Percentiles rank a stretch among this genome's conserved stretches.
Conservation (phyloP, 108 stramenopile species). For the Nannochloropsis granulata region DNA sequence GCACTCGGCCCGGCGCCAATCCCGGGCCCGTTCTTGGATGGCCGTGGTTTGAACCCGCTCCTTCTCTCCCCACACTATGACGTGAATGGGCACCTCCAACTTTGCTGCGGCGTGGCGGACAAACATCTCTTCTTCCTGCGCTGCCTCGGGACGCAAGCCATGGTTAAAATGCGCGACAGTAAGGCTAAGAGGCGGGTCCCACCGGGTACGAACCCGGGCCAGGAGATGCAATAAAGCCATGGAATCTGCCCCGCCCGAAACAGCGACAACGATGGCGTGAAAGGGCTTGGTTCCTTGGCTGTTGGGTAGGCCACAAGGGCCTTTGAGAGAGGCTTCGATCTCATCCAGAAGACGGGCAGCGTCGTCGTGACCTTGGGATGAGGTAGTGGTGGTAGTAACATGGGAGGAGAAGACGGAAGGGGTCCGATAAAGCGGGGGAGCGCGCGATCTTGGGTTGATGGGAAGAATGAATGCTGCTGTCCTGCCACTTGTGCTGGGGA, state of each 20-base stretch:
- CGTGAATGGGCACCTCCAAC: background rate
- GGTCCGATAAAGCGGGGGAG: too few species aligned
- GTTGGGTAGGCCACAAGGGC: background rate
- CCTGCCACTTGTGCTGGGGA: too few species aligned
- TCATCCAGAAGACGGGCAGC: background rate
- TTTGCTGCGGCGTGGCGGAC: background rate
- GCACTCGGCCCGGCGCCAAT: slow-evolving; percentile 9
- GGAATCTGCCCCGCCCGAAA: background rate
- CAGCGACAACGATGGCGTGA: background rate
- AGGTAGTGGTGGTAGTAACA: too few species aligned
- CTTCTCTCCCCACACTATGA: background rate
- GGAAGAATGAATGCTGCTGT: too few species aligned
- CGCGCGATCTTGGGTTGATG: too few species aligned
- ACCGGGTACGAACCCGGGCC: background rate
- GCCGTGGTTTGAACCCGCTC: background rate
- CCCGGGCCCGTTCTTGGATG: slow-evolving; percentile 19
- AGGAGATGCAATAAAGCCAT: background rate
- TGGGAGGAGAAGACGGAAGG: too few species aligned
- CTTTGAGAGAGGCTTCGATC: background rate
- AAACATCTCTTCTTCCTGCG: slow-evolving; percentile 12
- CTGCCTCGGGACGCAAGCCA: slow-evolving; percentile 3
- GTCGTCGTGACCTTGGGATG: too few species aligned
- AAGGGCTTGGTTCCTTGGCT: background rate
- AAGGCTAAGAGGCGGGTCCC: slow-evolving; percentile 6
- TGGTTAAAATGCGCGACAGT: slow-evolving; percentile 21